Conservation (phyloP, 163 green algal species). For the Chlamydomonas reinhardtii region DNA sequence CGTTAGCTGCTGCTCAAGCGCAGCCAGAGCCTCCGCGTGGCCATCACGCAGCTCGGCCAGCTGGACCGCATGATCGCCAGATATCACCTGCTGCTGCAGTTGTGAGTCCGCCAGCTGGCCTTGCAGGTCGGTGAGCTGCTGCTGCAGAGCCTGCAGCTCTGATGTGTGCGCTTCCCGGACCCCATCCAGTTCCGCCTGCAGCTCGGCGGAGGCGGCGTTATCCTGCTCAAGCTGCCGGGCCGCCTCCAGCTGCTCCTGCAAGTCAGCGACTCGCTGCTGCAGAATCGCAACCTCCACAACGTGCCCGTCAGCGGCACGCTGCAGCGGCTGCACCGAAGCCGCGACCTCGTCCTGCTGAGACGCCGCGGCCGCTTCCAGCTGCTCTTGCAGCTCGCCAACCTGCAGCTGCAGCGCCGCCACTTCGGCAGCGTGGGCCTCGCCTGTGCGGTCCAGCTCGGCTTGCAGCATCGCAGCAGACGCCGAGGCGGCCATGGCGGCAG, state of each 20-base stretch:
- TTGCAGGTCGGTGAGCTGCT: slow-evolving; percentile 9
- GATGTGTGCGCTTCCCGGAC: neutral
- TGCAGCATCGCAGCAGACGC: too few relatives aligned
- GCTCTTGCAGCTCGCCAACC: too few relatives aligned
- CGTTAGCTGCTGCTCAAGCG: neutral
- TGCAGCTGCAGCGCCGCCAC: too few relatives aligned
- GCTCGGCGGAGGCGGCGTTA: neutral
- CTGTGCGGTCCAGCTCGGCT: too few relatives aligned
- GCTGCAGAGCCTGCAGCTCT: neutral
- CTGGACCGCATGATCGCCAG: neutral
- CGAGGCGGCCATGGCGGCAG: too few relatives aligned
- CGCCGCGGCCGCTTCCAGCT: too few relatives aligned
- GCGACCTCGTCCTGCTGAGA: too few relatives aligned
- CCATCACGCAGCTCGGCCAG: neutral
- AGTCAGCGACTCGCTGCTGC: neutral
- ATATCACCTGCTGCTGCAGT: neutral
- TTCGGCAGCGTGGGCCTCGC: too few relatives aligned
- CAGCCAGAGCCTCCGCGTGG: too few relatives aligned
- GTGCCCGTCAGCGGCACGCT: neutral
- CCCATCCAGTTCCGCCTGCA: neutral
- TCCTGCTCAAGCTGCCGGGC: neutral
- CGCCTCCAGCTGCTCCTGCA: neutral
- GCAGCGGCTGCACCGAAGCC: too few relatives aligned
- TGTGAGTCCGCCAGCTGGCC: neutral
- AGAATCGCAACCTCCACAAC: neutral